Evolutionary conservation across 2,329 filamentous ascomycete genomes (phyloP).

Genomic region (Colletotrichum chlorophyti): DNA sequence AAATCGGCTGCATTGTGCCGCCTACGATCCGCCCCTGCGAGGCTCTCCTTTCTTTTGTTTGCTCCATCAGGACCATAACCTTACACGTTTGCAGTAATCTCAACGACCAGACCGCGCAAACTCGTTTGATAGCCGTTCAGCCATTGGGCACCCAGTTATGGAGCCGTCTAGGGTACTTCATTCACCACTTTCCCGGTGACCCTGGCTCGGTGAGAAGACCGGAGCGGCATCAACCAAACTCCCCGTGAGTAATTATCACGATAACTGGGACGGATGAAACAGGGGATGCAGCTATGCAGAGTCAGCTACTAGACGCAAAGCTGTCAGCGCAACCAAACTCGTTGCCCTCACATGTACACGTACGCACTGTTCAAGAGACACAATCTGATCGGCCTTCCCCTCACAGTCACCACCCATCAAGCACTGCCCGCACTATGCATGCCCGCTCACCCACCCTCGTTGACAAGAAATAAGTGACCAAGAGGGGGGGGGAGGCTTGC

Average conservation of each 20-base stretch:
- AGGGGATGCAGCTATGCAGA: background rate
- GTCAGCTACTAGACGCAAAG: too few relatives aligned
- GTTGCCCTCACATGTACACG: background rate
- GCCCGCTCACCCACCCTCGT: background rate
- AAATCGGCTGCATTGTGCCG: constrained; percentile 1
- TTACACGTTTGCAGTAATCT: background rate
- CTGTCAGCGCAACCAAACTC: background rate
- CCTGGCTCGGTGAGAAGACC: background rate
- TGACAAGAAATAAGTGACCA: constrained; percentile 1
- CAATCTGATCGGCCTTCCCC: background rate
- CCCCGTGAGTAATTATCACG: too few relatives aligned
- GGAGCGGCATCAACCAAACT: too few relatives aligned
- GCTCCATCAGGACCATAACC: background rate
- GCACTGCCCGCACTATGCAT: background rate
- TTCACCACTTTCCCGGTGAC: background rate
- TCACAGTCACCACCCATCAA: background rate
- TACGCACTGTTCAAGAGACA: background rate
- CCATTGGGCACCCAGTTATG: background rate
- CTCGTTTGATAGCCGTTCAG: background rate
- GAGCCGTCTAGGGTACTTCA: background rate
- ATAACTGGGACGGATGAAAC: too few relatives aligned
- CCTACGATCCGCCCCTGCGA: background rate
- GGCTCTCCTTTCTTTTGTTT: too few relatives aligned
- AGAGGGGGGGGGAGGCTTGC: background rate
- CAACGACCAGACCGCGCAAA: background rate